phyloP scores from a whole-genome alignment of 805 yeast species.

The Saccharomycopsis microspora region DNA sequence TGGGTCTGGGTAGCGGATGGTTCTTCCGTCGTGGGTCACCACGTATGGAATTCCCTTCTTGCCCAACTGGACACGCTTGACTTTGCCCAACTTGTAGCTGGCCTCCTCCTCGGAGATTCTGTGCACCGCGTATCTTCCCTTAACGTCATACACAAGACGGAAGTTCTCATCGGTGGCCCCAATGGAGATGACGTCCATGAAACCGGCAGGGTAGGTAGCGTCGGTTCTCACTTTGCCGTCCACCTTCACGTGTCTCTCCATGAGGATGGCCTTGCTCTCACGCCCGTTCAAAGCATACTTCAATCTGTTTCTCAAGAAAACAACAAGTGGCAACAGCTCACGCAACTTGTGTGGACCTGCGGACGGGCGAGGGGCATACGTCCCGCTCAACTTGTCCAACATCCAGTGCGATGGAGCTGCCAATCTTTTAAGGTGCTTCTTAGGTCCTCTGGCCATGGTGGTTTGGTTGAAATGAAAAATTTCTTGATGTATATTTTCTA shows the following conservation, averaged over 20 bases:
- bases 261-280: constrained; percentile 95
- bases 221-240: constrained; percentile 99
- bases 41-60: constrained; percentile 97
- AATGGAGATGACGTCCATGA: constrained; percentile 96
- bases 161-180: constrained; percentile 99
- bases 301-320: constrained; percentile 96
- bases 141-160: constrained; percentile 96
- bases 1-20: constrained; percentile 99
- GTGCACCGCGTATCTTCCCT: constrained; percentile 99
- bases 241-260: constrained; percentile 97
- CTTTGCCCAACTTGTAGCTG: constrained; percentile 95
- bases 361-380: constrained; percentile 99
- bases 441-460: constrained; percentile 78
- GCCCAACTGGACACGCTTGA: constrained; percentile 96
- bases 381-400: constrained; percentile 99
- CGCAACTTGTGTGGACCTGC: constrained; percentile 99
- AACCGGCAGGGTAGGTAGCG: constrained; percentile 97
- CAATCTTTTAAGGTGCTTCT: constrained; percentile 98
- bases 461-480: constrained; percentile 5
- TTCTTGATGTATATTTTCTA: constrained; percentile 16
- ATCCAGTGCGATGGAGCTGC: constrained; percentile 99
- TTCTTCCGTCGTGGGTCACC: constrained; percentile 99
- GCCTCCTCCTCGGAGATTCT: constrained; percentile 99
- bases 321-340: constrained; percentile 94
- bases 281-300: constrained; percentile 98